A percentile compares a stretch with the other conserved stretches of the same genome.
These are phyloP conservation scores for Sarocladium oryzae DNA, from an alignment of 2,329 filamentous ascomycete genomes.

Conservation along the genomic window DNA sequence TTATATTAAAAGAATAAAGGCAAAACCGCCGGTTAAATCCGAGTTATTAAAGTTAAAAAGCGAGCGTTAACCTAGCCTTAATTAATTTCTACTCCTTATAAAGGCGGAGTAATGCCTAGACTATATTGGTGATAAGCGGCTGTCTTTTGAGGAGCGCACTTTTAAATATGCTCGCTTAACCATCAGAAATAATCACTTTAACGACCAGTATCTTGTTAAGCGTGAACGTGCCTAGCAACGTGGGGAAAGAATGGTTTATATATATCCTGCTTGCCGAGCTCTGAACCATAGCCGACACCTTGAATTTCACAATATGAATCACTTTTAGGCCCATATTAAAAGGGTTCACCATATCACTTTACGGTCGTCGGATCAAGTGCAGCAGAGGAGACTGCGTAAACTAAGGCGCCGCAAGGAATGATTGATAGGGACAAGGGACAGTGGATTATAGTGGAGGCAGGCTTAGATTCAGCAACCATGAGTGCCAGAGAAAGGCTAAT, in stretches of 20 bases:
- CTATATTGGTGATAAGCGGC: not conserved
- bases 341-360: not conserved
- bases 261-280: not conserved
- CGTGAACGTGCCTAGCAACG: not conserved
- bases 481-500: not conserved
- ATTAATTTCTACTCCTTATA: slow-evolving; percentile 7
- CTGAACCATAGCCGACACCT: not conserved
- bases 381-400: not conserved
- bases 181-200: not conserved
- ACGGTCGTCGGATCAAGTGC: not conserved
- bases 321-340: not conserved
- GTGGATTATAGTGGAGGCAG: not conserved
- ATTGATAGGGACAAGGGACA: not conserved
- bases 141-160: slow-evolving; percentile 1
- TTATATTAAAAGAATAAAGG: not conserved
- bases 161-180: not conserved
- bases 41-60: not conserved
- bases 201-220: not conserved
- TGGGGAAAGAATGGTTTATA: not conserved
- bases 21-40: not conserved
- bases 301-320: not conserved
- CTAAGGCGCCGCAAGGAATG: not conserved
- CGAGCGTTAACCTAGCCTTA: not conserved
- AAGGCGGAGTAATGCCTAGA: not conserved
- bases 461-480: not conserved